These are phyloP conservation scores for Citrullus colocynthis DNA, from an alignment of 306 rosid species.

Conservation along the genomic window DNA sequence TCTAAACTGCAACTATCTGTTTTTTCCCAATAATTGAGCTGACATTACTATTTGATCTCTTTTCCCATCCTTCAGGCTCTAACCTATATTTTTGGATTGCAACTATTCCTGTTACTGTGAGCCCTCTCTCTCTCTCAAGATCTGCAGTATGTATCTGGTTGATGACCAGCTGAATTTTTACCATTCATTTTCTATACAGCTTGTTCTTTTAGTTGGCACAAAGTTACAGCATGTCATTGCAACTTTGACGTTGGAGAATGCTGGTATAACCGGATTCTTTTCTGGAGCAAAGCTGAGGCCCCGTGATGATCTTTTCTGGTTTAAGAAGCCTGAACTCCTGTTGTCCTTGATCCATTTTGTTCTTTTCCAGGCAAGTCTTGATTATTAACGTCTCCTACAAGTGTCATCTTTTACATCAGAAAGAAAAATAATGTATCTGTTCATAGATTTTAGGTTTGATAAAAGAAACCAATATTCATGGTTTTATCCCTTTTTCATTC, in stretches of 20 bases:
- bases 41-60: neutral
- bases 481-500: neutral
- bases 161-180: neutral
- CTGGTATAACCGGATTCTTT: slow-evolving; percentile 42
- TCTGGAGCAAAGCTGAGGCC: slow-evolving; percentile 72
- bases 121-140: slow-evolving; percentile 18
- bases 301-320: slow-evolving; percentile 96
- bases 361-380: slow-evolving; percentile 70
- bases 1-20: neutral
- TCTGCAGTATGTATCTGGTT: slow-evolving; percentile 2
- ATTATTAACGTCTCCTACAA: neutral
- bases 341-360: slow-evolving; percentile 84
- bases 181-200: slow-evolving; percentile 29
- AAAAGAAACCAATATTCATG: neutral
- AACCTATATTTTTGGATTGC: slow-evolving; percentile 99
- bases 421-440: neutral
- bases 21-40: slow-evolving; percentile 13
- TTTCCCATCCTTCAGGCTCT: slow-evolving; percentile 48
- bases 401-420: neutral
- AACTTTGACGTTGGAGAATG: slow-evolving; percentile 84
- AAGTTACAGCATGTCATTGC: slow-evolving; percentile 90
- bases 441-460: neutral
- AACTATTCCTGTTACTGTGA: slow-evolving; percentile 67
- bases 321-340: slow-evolving; percentile 84
- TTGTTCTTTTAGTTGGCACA: slow-evolving; percentile 89